phyloP scores from a whole-genome alignment of 148 eudicot genomes.

The Polygonum aviculare region DNA sequence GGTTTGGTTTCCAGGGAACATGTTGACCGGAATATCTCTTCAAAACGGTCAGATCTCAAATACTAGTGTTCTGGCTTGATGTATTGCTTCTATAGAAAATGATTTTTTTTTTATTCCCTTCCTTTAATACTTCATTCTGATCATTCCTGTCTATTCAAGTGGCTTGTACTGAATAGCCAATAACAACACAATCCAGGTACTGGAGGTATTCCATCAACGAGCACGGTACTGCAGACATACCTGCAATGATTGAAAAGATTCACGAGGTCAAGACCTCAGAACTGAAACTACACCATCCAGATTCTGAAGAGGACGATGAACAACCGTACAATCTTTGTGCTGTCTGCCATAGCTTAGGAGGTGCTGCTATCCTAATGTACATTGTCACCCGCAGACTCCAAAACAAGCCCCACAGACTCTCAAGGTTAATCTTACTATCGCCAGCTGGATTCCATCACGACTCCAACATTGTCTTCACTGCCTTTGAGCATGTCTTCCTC shows the following conservation, averaged over 20 bases:
- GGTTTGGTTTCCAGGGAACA: conserved; percentile 95
- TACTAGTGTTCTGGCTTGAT: not conserved
- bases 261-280: conserved; percentile 74
- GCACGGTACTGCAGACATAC: conserved; percentile 86
- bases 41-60: conserved; percentile 56
- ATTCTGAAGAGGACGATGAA: conserved; percentile 25
- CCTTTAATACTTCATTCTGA: not conserved
- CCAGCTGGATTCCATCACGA: conserved; percentile 95
- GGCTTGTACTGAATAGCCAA: not conserved
- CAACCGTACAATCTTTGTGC: conserved; percentile 83
- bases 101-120: not conserved
- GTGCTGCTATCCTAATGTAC: conserved; percentile 85
- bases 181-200: conserved; percentile 40
- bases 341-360: conserved; percentile 86
- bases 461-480: conserved; percentile 50
- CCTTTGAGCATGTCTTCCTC: conserved; percentile 43
- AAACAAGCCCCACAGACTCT: conserved; percentile 68
- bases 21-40: conserved; percentile 63
- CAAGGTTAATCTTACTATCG: conserved; percentile 69
- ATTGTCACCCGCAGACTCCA: conserved; percentile 50
- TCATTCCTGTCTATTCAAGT: not conserved
- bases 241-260: conserved; percentile 81
- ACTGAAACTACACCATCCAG: conserved; percentile 36
- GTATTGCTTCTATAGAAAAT: not conserved
- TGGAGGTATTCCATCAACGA: conserved; percentile 95